A percentile compares a stretch with the other conserved stretches of the same genome.
Conservation (phyloP, 2,329 filamentous ascomycete genomes). For the Chaetomium olivaceum region DNA sequence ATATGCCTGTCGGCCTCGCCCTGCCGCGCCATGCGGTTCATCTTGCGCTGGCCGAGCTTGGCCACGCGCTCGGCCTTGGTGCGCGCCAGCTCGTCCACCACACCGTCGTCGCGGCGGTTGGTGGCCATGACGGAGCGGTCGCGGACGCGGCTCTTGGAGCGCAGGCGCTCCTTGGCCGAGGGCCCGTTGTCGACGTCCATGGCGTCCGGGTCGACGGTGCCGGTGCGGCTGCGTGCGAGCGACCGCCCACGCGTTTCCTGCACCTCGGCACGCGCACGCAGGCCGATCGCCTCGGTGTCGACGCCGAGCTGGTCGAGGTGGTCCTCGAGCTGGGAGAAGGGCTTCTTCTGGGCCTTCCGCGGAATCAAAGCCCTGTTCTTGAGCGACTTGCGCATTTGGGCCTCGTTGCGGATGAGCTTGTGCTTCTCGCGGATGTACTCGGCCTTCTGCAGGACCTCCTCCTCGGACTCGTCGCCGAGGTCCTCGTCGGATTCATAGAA, state of each 20-base stretch:
- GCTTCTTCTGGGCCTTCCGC: conserved; percentile 75
- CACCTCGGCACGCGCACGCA: conserved; percentile 66
- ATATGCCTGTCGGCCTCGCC: conserved; percentile 95
- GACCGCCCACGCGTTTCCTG: conserved; percentile 71
- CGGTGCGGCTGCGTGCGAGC: conserved; percentile 60
- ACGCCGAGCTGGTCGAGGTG: conserved; percentile 83
- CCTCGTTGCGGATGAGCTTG: conserved; percentile 87
- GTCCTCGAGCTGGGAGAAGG: conserved; percentile 82
- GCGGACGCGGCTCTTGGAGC: conserved; percentile 73
- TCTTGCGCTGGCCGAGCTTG: conserved; percentile 94
- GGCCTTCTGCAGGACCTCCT: conserved; percentile 86
- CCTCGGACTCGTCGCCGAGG: conserved; percentile 84
- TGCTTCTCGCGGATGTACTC: conserved; percentile 95
- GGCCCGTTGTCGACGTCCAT: conserved; percentile 70
- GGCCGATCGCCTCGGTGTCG: conserved; percentile 73
- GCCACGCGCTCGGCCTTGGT: conserved; percentile 81
- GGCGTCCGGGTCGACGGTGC: conserved; percentile 64
- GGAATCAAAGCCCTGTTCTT: conserved; percentile 97
- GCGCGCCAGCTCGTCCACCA: conserved; percentile 65
- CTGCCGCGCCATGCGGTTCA: conserved; percentile 96
- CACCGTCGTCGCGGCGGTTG: conserved; percentile 75
- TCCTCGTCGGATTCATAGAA: conserved; percentile 87
- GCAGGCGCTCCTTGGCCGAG: conserved; percentile 57
- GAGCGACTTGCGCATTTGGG: conserved; percentile 90
- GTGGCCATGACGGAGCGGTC: conserved; percentile 56